These are phyloP conservation scores for Alternaria sp. DNA, from an alignment of 2,329 filamentous ascomycete species.

Conservation along the genomic window DNA sequence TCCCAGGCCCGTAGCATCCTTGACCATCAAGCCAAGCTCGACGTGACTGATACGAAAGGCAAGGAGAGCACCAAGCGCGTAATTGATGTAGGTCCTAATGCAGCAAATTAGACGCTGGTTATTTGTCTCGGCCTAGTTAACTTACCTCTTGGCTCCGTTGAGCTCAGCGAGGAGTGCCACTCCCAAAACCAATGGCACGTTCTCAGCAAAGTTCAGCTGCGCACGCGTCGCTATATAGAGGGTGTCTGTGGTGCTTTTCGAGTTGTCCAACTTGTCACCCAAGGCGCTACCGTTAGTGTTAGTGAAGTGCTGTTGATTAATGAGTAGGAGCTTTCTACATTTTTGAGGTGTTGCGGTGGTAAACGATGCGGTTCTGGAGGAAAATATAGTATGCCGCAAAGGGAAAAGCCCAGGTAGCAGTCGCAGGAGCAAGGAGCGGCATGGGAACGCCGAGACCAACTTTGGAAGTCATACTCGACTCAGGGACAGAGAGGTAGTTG, in stretches of 20 bases:
- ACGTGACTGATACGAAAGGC: slow-evolving; percentile 52
- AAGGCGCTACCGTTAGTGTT: slow-evolving; percentile 29
- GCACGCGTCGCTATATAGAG: slow-evolving; percentile 51
- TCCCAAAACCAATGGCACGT: slow-evolving; percentile 53
- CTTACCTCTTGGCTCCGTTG: slow-evolving; percentile 54
- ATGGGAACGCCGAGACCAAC: slow-evolving; percentile 47
- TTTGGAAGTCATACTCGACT: slow-evolving; percentile 37
- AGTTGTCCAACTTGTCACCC: slow-evolving; percentile 35
- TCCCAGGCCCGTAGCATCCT: slow-evolving; percentile 35
- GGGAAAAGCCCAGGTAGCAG: slow-evolving; percentile 53
- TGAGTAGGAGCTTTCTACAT: slow-evolving; percentile 31
- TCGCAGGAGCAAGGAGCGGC: slow-evolving; percentile 47
- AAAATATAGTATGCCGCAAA: slow-evolving; percentile 55
- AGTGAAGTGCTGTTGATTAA: slow-evolving; percentile 11
- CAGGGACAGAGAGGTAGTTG: slow-evolving; percentile 26
- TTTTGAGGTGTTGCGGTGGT: slow-evolving; percentile 45
- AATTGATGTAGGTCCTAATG: slow-evolving; percentile 47
- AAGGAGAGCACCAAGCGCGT: slow-evolving; percentile 51
- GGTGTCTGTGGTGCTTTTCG: slow-evolving; percentile 33
- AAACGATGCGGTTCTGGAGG: slow-evolving; percentile 53
- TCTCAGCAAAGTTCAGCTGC: slow-evolving; percentile 57
- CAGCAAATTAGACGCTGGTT: slow-evolving; percentile 6
- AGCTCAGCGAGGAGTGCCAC: slow-evolving; percentile 55
- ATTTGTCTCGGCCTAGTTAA: not conserved
- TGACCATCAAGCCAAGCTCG: slow-evolving; percentile 51